Evolutionary conservation across 352 stramenopile species (phyloP), one percentile per base, ranked within the genome.

Genomic region (Phytophthora meadii): DNA sequence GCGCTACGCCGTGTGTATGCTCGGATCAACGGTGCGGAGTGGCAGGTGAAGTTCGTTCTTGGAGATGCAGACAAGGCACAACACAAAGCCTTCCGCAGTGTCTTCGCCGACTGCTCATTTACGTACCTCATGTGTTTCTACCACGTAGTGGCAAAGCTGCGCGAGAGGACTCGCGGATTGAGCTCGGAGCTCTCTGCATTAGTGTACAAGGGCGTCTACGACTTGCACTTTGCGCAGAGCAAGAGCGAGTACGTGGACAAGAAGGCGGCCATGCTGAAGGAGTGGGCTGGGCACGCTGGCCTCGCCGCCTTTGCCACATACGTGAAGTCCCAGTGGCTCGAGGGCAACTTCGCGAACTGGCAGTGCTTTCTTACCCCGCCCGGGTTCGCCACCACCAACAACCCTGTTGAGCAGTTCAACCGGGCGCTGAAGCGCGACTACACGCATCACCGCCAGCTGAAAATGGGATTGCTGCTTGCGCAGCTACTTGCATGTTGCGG

Each of bases 361-460:
- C 54, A 68, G 22, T 19, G 19, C 19, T 19, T 19, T 19, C 19
- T 19, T 19, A 10, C 6, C 4, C 28, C 28, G 6, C 9, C 28
- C 28, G 28, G 28, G 28, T 10, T 10, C 6, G 55, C 69, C 2
- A 70, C 57, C 5, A 73, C 36, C 59, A 77, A 73, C 40, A 68
- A 73, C 22, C 63, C 69, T 0, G 46, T 70, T 12, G 69, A 77
- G 9, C 59, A 68, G 14, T 77, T 70, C 36, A 77, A 74, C 55
- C 14, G 19, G 11, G 55, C 10, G 15, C 15, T 77, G 39, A 77
- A 74, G 48, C 44, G 46, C 4, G 64, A 74, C 17, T 74, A 73
- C 51, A 64, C 36, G 10, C 12, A 41, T 6, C 36, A 41, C 15
- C 9, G 15, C 2, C 36, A 41, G 36, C 11, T 41, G 54, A 62